Evolutionary conservation across 2,329 filamentous ascomycete species (phyloP), one percentile per base, ranked within the genome.

Genomic region (Talaromyces verruculosus): DNA sequence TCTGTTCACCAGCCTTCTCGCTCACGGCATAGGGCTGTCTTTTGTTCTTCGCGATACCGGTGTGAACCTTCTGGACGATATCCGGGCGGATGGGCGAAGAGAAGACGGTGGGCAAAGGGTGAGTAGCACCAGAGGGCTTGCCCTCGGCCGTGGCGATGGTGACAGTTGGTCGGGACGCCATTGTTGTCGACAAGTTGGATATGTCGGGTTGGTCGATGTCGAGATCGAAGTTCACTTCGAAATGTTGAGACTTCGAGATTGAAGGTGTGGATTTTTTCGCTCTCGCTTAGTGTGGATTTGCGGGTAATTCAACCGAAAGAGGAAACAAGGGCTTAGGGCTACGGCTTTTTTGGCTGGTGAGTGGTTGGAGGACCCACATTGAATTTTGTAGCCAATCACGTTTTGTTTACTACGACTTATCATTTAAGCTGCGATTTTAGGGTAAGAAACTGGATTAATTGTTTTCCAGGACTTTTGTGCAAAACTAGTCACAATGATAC

Each of bases 1-100:
- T 99, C 88, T 99, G 95, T 87, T 99, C 95, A 87, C 95, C 95
- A 81, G 95, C 95, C 91, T 99, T 99, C 91, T 98, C 94, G 90
- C 93, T 97, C 88, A 99, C 95, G 79, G 95, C 89, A 84, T 99
- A 99, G 76, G 95, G 93, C 86, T 99, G 95, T 83, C 95, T 91
- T 90, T 96, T 97, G 90, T 99, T 99, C 92, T 99, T 99, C 82
- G 94, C 94, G 88, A 99, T 96, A 80, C 95, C 95, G 79, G 92
- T 96, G 90, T 99, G 95, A 79, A 98, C 89, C 74, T 83, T 83
- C 82, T 98, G 94, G 81, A 99, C 95, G 82, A 99, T 97, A 85
- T 99, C 95, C 79, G 93, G 91, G 83, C 95, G 94, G 88, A 99
- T 98, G 76, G 95, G 95, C 77, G 91, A 88, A 84, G 88, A 89